phyloP scores from a whole-genome alignment of 495 filamentous ascomycete genomes.

The Apodospora peruviana region DNA sequence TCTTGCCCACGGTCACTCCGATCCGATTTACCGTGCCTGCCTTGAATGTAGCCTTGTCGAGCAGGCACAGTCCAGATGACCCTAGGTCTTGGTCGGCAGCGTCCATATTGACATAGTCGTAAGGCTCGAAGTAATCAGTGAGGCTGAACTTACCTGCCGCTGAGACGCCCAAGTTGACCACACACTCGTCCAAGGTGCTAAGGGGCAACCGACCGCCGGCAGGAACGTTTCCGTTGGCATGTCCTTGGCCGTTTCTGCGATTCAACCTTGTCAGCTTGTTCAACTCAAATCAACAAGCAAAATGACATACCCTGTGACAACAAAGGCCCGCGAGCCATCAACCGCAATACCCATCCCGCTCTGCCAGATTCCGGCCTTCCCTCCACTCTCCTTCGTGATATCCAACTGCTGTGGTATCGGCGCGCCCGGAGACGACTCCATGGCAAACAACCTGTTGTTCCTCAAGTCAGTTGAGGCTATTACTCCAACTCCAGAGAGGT shows the following conservation, averaged over 20 bases:
- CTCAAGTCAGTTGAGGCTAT: background rate
- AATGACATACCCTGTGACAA: slow-evolving; percentile 29
- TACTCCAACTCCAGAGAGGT: background rate
- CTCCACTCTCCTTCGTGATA: slow-evolving; percentile 19
- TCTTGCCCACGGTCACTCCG: slow-evolving; percentile 38
- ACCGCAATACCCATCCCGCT: slow-evolving; percentile 35
- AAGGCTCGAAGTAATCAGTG: slow-evolving; percentile 39
- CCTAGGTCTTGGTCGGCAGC: slow-evolving; percentile 36
- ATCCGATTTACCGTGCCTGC: slow-evolving; percentile 32
- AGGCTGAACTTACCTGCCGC: slow-evolving; percentile 26
- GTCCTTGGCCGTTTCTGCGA: slow-evolving; percentile 30
- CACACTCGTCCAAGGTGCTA: slow-evolving; percentile 34
- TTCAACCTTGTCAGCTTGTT: background rate
- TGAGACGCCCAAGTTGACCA: slow-evolving; percentile 26
- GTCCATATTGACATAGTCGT: slow-evolving; percentile 38
- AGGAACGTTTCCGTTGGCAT: slow-evolving; percentile 29
- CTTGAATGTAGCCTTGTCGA: slow-evolving; percentile 35
- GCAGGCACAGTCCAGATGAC: slow-evolving; percentile 30
- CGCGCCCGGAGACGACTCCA: slow-evolving; percentile 26
- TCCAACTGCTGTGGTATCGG: slow-evolving; percentile 20
- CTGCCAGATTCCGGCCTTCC: slow-evolving; percentile 40
- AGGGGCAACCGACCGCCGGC: slow-evolving; percentile 28
- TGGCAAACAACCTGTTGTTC: slow-evolving; percentile 24
- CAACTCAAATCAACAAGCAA: background rate
- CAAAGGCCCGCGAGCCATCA: slow-evolving; percentile 36